These are phyloP conservation scores for Mrakia blollopis DNA, from an alignment of 768 basidiomycete species.

Conservation along the genomic window DNA sequence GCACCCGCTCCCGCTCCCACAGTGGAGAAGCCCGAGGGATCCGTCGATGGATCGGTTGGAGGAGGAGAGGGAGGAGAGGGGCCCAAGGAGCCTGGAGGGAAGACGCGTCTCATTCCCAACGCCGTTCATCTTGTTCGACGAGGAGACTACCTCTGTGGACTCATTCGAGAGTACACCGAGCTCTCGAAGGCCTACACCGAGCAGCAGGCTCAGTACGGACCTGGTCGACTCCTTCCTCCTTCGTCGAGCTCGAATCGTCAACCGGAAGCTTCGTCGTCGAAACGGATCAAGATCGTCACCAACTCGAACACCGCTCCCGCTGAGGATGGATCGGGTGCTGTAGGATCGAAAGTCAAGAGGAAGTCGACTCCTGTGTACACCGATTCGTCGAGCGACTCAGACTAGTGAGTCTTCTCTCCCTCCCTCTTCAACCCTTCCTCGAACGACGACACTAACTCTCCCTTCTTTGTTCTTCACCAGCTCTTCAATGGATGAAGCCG, in stretches of 20 bases:
- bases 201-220: slow-evolving; percentile 11
- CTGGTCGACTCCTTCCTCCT: not conserved
- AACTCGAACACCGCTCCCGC: not conserved
- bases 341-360: slow-evolving; percentile 53
- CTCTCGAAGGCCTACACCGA: slow-evolving; percentile 8
- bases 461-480: slow-evolving; percentile 46
- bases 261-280: not conserved
- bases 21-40: too few relatives aligned
- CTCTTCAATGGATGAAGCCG: slow-evolving; percentile 88
- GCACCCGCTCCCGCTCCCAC: not conserved
- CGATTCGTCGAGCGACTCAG: slow-evolving; percentile 73
- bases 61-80: slow-evolving; percentile 53
- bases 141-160: slow-evolving; percentile 74
- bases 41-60: too few relatives aligned
- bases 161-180: slow-evolving; percentile 30
- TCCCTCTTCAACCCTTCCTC: not conserved
- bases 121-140: slow-evolving; percentile 96
- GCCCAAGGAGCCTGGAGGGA: slow-evolving; percentile 47
- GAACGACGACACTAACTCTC: not conserved
- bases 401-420: slow-evolving; percentile 60
- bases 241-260: not conserved
- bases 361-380: slow-evolving; percentile 96
- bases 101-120: slow-evolving; percentile 71
- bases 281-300: not conserved
- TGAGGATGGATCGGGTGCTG: not conserved